Percentiles rank a stretch among this genome's conserved stretches.
Conservation (phyloP, 257 asterid genomes). For the Przewalskia tangutica region DNA sequence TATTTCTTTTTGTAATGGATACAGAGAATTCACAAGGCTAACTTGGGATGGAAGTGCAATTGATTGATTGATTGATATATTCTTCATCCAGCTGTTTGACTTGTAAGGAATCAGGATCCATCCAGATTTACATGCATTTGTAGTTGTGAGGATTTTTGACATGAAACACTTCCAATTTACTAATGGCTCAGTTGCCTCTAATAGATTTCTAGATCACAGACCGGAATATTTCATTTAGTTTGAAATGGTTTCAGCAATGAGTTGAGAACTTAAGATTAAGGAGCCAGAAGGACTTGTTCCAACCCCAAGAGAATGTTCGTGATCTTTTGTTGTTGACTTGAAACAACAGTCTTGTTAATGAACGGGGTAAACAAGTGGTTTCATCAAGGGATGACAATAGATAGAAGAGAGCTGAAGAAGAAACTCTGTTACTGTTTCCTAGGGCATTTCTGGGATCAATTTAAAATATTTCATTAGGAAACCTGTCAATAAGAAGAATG, state of each 20-base stretch:
- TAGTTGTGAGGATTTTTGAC: background rate
- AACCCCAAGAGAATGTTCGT: background rate
- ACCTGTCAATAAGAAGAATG: background rate
- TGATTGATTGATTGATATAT: background rate
- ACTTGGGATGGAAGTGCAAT: background rate
- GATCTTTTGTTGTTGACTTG: background rate
- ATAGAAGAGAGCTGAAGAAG: background rate
- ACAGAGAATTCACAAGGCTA: background rate
- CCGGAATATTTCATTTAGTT: background rate
- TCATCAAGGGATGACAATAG: background rate
- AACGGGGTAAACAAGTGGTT: background rate
- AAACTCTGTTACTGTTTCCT: background rate
- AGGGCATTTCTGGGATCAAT: background rate
- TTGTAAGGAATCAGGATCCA: background rate
- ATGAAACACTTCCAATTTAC: background rate
- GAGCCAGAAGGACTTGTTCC: background rate
- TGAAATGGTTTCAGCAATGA: background rate
- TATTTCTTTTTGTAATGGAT: background rate
- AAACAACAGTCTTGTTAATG: background rate
- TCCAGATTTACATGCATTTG: background rate
- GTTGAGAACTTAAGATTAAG: background rate
- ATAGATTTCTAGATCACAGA: background rate
- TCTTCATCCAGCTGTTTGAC: background rate
- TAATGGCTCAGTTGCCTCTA: background rate
- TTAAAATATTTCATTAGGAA: background rate